phyloP scores from a whole-genome alignment of 495 filamentous ascomycete species.

The Podospora pseudocomata region DNA sequence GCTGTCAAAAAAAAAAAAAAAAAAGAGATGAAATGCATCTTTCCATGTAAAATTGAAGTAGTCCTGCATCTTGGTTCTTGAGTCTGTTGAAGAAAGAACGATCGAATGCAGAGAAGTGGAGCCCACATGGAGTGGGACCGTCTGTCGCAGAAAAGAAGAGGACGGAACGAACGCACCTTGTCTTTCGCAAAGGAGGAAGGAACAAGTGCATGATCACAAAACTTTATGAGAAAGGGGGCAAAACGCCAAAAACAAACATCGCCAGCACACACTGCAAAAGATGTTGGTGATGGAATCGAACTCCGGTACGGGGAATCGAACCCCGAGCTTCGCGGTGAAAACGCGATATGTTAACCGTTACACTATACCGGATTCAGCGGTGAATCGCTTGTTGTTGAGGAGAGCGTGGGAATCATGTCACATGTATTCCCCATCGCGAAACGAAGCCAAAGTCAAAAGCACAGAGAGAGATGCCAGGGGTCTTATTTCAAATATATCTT shows the following conservation, averaged over 20 bases:
- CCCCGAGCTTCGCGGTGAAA: constrained; percentile 51
- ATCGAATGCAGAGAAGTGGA: neutral
- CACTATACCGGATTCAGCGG: constrained; percentile 41
- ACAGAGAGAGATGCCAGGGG: neutral
- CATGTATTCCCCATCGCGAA: neutral
- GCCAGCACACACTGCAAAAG: too few species aligned
- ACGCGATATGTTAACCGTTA: constrained; percentile 50
- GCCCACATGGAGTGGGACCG: neutral
- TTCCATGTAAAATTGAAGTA: too few species aligned
- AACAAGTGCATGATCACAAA: neutral
- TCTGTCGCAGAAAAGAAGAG: neutral
- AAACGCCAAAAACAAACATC: too few species aligned
- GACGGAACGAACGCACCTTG: neutral
- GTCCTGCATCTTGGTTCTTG: too few species aligned
- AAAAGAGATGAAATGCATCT: too few species aligned
- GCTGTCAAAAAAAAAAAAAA: too few species aligned
- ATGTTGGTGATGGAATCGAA: neutral
- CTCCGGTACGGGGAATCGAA: constrained; percentile 52
- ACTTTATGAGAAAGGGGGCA: too few species aligned
- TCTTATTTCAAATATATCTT: too few species aligned
- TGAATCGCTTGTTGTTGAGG: neutral
- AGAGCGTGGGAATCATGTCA: neutral
- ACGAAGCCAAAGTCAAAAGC: neutral
- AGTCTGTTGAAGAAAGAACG: neutral
- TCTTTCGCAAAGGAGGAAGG: neutral